Evolutionary conservation across 2,329 filamentous ascomycete genomes (phyloP).

Genomic region (Fusarium papillatum): DNA sequence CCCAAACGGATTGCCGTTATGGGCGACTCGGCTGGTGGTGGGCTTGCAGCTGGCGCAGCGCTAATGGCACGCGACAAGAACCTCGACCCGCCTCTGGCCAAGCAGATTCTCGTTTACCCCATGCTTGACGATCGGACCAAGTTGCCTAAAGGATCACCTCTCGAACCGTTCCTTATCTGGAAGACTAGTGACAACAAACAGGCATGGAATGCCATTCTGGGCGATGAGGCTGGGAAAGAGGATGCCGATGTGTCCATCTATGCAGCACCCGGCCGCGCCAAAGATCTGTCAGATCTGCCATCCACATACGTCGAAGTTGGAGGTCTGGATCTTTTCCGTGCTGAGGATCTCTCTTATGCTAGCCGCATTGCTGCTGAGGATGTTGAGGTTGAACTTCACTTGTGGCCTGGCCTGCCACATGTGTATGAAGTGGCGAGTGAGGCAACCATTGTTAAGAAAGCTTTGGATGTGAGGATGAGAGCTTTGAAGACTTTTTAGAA

Average conservation of each 20-base stretch:
- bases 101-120: slow-evolving; percentile 50
- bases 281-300: not conserved
- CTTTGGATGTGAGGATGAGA: not conserved
- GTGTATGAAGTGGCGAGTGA: not conserved
- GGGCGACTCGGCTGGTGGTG: slow-evolving; percentile 41
- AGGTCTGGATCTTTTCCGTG: not conserved
- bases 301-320: not conserved
- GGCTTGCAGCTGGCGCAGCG: slow-evolving; percentile 41
- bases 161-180: not conserved
- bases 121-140: slow-evolving; percentile 50
- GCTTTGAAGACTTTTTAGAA: not conserved
- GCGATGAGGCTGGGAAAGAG: not conserved
- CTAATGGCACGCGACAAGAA: slow-evolving; percentile 55
- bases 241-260: not conserved
- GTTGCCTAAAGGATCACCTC: not conserved
- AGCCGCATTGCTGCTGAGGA: not conserved
- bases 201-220: not conserved
- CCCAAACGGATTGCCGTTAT: slow-evolving; percentile 34
- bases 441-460: not conserved
- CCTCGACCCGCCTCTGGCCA: slow-evolving; percentile 45
- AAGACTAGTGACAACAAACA: not conserved
- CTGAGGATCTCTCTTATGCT: not conserved
- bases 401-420: slow-evolving; percentile 1
- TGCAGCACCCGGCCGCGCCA: not conserved
- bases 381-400: not conserved